Conservation (phyloP, 2,329 filamentous ascomycete genomes). For the Diplocarpon mali region DNA sequence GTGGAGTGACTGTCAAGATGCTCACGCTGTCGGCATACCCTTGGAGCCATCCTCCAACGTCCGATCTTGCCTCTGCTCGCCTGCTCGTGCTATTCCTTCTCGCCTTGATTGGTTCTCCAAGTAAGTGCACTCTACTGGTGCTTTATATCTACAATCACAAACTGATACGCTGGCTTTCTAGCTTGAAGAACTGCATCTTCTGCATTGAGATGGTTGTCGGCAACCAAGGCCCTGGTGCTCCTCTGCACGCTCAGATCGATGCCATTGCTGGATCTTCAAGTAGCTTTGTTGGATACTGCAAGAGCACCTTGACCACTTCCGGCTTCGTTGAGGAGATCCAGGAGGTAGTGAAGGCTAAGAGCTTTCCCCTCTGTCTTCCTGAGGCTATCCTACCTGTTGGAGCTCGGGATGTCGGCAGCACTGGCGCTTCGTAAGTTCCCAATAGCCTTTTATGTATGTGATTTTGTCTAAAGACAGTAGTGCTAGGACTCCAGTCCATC, state of each 20-base stretch:
- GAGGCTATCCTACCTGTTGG: neutral
- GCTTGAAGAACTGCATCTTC: neutral
- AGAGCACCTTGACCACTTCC: neutral
- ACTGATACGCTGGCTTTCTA: neutral
- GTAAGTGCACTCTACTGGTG: neutral
- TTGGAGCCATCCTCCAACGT: slow-evolving; percentile 1
- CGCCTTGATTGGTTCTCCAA: neutral
- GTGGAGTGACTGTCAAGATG: slow-evolving; percentile 1
- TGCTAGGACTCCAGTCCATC: too few species aligned
- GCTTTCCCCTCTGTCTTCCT: slow-evolving; percentile 1
- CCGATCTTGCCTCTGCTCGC: slow-evolving; percentile 2
- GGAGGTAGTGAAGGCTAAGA: neutral
- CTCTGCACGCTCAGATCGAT: neutral
- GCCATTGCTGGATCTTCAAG: neutral
- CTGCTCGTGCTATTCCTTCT: neutral
- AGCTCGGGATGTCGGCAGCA: neutral
- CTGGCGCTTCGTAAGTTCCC: neutral
- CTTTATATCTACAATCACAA: too few species aligned
- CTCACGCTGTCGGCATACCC: neutral
- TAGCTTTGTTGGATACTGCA: neutral
- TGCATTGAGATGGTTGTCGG: neutral
- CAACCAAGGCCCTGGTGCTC: neutral
- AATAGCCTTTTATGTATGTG: neutral
- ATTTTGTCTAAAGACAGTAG: neutral
- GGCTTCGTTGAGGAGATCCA: neutral